phyloP scores from a whole-genome alignment of 805 yeast genomes.

The Teunomyces pallodes region DNA sequence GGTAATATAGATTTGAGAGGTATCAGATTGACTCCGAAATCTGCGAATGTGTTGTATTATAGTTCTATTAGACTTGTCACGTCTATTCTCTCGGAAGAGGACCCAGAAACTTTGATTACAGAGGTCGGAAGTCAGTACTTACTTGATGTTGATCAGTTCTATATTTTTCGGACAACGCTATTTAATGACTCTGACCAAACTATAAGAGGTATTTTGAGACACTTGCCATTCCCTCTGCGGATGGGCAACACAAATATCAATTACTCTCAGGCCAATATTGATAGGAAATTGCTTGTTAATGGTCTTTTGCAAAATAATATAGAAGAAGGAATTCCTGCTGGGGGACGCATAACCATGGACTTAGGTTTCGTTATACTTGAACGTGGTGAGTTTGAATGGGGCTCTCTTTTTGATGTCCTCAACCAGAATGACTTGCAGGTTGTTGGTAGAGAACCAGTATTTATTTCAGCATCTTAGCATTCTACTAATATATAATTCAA shows the following conservation, averaged over 20 bases:
- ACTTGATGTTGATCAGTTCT: constrained; percentile 47
- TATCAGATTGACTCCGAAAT: constrained; percentile 56
- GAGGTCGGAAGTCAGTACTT: constrained; percentile 27
- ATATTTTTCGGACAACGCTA: constrained; percentile 49
- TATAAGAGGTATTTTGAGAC: constrained; percentile 58
- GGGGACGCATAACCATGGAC: constrained; percentile 38
- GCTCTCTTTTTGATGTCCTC: constrained; percentile 36
- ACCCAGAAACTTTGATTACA: constrained; percentile 7
- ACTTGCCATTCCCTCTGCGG: constrained; percentile 45
- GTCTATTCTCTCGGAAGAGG: constrained; percentile 11
- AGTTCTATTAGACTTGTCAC: constrained; percentile 11
- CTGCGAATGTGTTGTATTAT: constrained; percentile 54
- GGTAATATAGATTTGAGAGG: constrained; percentile 70
- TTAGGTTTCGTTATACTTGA: constrained; percentile 67
- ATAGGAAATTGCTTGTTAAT: constrained; percentile 61
- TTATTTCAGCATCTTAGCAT: constrained; percentile 24
- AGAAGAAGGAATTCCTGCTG: constrained; percentile 33
- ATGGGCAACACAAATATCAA: constrained; percentile 7
- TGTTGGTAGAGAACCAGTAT: constrained; percentile 32
- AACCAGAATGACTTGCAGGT: constrained; percentile 16
- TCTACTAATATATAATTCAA: not conserved
- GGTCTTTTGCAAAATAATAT: constrained; percentile 64
- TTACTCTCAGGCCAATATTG: constrained; percentile 35
- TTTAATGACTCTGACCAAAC: constrained; percentile 43
- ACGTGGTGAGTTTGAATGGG: constrained; percentile 82